These are phyloP conservation scores for Niebla homalea DNA, from an alignment of 495 filamentous ascomycete species.

Conservation along the genomic window DNA sequence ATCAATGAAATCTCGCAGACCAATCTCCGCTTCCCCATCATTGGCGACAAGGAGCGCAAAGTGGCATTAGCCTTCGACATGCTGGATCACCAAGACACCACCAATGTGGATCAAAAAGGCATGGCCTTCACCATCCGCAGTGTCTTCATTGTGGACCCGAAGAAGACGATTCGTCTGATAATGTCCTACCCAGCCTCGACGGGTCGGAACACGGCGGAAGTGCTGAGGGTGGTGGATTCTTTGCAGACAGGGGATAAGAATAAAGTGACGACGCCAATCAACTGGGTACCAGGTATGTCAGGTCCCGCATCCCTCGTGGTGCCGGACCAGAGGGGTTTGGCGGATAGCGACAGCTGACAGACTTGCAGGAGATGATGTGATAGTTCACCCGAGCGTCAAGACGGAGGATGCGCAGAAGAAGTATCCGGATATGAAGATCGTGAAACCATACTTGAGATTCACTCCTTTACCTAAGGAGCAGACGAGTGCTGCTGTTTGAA, in stretches of 20 bases:
- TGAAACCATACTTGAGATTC: slow-evolving; percentile 85
- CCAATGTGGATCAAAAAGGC: slow-evolving; percentile 90
- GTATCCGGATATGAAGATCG: slow-evolving; percentile 80
- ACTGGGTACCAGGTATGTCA: slow-evolving; percentile 54
- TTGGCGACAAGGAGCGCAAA: slow-evolving; percentile 91
- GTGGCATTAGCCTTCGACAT: slow-evolving; percentile 90
- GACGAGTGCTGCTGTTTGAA: slow-evolving; percentile 23
- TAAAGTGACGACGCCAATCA: slow-evolving; percentile 83
- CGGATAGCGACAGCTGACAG: neutral
- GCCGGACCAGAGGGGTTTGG: no score
- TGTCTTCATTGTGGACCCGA: slow-evolving; percentile 97
- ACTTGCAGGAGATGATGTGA: slow-evolving; percentile 66
- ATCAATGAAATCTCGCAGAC: slow-evolving; percentile 83
- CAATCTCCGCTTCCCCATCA: slow-evolving; percentile 84
- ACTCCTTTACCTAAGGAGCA: slow-evolving; percentile 50
- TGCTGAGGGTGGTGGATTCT: slow-evolving; percentile 89
- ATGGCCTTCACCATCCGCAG: slow-evolving; percentile 98
- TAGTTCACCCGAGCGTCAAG: slow-evolving; percentile 80
- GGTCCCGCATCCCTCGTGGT: neutral
- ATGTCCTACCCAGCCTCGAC: slow-evolving; percentile 95
- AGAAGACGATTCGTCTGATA: slow-evolving; percentile 93
- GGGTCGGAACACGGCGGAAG: slow-evolving; percentile 90
- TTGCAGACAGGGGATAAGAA: slow-evolving; percentile 96
- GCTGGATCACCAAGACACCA: slow-evolving; percentile 74
- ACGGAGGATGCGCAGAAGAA: slow-evolving; percentile 78